Conservation (phyloP, 2,329 filamentous ascomycete genomes). For the Clarireedia homoeocarpa region DNA sequence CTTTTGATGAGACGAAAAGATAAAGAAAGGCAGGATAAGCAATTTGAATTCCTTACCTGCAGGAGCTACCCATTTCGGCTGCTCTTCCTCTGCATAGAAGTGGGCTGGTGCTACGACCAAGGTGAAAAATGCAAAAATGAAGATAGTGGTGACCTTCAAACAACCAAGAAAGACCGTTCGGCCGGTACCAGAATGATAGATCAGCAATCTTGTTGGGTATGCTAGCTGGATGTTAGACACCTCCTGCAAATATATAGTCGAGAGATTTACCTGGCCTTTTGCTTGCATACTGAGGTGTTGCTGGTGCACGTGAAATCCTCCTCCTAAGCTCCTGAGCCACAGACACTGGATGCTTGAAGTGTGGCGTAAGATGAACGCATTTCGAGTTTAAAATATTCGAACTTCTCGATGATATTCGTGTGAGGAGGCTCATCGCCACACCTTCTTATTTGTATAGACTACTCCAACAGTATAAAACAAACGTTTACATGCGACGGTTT, state of each 20-base stretch:
- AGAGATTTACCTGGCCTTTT: slow-evolving; percentile 1
- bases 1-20: neutral
- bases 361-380: no score
- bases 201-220: slow-evolving; percentile 52
- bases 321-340: neutral
- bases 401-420: neutral
- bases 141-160: slow-evolving; percentile 63
- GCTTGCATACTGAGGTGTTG: slow-evolving; percentile 7
- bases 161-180: slow-evolving; percentile 61
- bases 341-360: neutral
- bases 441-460: neutral
- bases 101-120: slow-evolving; percentile 47
- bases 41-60: slow-evolving; percentile 15
- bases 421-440: neutral
- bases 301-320: neutral
- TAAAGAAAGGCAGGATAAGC: neutral
- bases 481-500: neutral
- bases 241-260: neutral
- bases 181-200: slow-evolving; percentile 68
- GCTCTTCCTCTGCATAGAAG: slow-evolving; percentile 20
- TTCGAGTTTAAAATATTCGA: neutral
- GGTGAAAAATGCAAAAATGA: slow-evolving; percentile 59
- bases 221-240: slow-evolving; percentile 27
- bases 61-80: slow-evolving; percentile 23
- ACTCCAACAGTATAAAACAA: neutral